Conservation (phyloP, 495 filamentous ascomycete genomes). For the Bryoglossum gracile region DNA sequence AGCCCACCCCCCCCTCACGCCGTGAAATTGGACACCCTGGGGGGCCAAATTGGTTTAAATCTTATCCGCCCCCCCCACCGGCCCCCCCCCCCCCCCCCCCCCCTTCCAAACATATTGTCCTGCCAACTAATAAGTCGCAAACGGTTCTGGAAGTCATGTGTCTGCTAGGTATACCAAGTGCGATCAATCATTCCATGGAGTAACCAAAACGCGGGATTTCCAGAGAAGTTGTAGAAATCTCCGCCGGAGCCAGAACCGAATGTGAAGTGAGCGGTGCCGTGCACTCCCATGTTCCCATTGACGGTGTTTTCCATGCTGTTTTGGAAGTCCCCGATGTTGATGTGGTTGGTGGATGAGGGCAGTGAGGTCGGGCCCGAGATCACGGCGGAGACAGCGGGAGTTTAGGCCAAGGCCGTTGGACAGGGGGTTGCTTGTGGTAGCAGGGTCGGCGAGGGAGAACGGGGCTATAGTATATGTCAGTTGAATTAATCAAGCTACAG, state of each 20-base stretch:
- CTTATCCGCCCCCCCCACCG: no score
- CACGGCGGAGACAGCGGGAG: constrained; percentile 61
- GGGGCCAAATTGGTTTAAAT: no score
- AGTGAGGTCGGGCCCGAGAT: constrained; percentile 43
- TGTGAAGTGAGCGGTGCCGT: constrained; percentile 13
- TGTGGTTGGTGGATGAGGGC: constrained; percentile 17
- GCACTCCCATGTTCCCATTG: constrained; percentile 48
- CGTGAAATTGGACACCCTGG: no score
- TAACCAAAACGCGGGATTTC: constrained; percentile 61
- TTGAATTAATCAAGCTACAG: background rate
- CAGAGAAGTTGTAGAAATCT: constrained; percentile 52
- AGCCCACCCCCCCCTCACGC: no score
- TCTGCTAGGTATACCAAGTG: constrained; percentile 35
- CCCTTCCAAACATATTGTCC: constrained; percentile 32
- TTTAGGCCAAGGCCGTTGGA: constrained; percentile 44
- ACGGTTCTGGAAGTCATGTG: constrained; percentile 32
- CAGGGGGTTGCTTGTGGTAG: constrained; percentile 30
- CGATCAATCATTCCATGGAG: constrained; percentile 18
- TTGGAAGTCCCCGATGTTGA: constrained; percentile 23
- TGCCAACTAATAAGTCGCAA: constrained; percentile 31
- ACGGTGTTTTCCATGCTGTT: constrained; percentile 31
- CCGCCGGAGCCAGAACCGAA: constrained; percentile 16
- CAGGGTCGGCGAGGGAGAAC: constrained; percentile 29
- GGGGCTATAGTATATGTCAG: constrained; percentile 10
- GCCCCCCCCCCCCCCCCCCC: no score